Base-by-base conservation (phyloP, 305 asterid species). In the Fraxinus albicans region DNA sequence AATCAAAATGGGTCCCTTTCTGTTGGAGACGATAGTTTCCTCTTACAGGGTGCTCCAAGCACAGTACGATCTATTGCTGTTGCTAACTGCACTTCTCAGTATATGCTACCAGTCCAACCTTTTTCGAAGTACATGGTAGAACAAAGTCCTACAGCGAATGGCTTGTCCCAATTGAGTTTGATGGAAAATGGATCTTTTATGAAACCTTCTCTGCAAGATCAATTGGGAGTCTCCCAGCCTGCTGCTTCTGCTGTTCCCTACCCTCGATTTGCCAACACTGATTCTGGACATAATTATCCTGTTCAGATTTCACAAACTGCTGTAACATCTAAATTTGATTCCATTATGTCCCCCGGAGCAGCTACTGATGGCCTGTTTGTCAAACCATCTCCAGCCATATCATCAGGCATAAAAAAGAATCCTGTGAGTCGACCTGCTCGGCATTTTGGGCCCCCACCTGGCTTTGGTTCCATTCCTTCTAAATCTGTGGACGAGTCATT, bases 361-460 rank as follows among this genome's bases (percentile, higher is more conserved):
- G 85, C 81, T 78, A 40, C 42, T 77, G 93, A 88, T 76, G 85
- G 86, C 55, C 83, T 86, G 80, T 73, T 89, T 29, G 17, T 83
- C 79, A 91, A 87, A 85, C 85, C 90, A 77, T 88, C 93, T 44
- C 80, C 93, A 7, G 69, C 84, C 60, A 58, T 89, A 75, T 91
- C 91, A 35, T 84, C 90, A 33, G 92, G 94, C 33, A 3, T 86
- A 82, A 96, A 92, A 91, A 96, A 93, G 91, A 93, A 88, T 83
- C 98, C 98, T 17, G 97, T 94, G 82, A 88, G 97, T 85, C 92
- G 97, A 67, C 97, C 99, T 60, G 88, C 86, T 73, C 89, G 98
- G 85, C 99, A 91, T 83, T 73, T 90, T 65, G 99, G 99, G 82
- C 99, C 99, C 19, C 99, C 99, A 13, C 99, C 98, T 84, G 99